Conservation (phyloP, 805 yeast species). For the Groenewaldozyma salmanticensis region DNA sequence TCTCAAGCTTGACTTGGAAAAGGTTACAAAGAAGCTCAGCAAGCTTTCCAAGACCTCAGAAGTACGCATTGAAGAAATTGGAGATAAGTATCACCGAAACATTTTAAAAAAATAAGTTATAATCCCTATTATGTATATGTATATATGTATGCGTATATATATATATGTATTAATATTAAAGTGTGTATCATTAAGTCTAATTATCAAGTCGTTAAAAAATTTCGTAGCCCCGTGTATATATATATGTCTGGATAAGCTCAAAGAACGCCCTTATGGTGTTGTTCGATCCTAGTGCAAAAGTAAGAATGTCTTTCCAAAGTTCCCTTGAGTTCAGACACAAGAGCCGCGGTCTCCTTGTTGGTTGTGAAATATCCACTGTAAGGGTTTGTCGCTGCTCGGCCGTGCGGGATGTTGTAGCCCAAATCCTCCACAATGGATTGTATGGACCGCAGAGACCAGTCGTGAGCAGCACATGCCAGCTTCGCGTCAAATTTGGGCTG, state of each 20-base stretch:
- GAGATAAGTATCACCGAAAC: not conserved
- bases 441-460: slow-evolving; percentile 26
- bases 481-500: slow-evolving; percentile 20
- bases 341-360: slow-evolving; percentile 14
- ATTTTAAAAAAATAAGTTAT: not conserved
- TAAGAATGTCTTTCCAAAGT: slow-evolving; percentile 20
- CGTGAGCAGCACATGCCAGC: slow-evolving; percentile 26
- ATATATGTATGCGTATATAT: not conserved
- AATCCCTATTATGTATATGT: not conserved
- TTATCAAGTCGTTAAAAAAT: too few relatives aligned
- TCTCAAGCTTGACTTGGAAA: slow-evolving; percentile 29
- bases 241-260: too few relatives aligned
- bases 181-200: too few relatives aligned
- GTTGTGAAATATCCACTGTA: slow-evolving; percentile 18
- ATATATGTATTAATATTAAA: too few relatives aligned
- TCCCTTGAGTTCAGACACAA: slow-evolving; percentile 19
- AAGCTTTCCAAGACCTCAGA: slow-evolving; percentile 1
- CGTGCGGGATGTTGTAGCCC: slow-evolving; percentile 19
- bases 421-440: slow-evolving; percentile 25
- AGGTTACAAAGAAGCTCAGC: slow-evolving; percentile 18
- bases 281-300: slow-evolving; percentile 23
- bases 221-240: too few relatives aligned
- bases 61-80: slow-evolving; percentile 2
- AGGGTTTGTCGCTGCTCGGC: slow-evolving; percentile 17
- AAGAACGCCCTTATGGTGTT: slow-evolving; percentile 26